phyloP scores from a whole-genome alignment of 805 yeast species.

The Pichia sporocuriosa region DNA sequence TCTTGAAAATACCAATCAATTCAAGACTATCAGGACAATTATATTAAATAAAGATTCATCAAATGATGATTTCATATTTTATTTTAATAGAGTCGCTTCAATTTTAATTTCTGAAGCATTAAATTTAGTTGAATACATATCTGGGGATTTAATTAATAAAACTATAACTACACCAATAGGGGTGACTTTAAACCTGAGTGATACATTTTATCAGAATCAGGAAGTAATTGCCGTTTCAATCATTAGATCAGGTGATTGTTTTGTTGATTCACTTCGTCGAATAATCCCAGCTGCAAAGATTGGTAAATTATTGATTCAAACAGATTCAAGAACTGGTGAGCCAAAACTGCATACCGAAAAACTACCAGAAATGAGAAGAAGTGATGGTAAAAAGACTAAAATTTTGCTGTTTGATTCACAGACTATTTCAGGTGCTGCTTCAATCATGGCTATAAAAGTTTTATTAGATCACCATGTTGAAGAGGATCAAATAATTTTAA shows the following conservation, averaged over 20 bases:
- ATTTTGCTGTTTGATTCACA: constrained; percentile 81
- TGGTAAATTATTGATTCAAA: constrained; percentile 82
- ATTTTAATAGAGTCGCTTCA: constrained; percentile 76
- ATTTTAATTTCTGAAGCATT: constrained; percentile 63
- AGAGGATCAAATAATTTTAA: constrained; percentile 55
- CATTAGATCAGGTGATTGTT: constrained; percentile 89
- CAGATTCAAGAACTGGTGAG: constrained; percentile 86
- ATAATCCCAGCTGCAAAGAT: constrained; percentile 71
- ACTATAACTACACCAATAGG: constrained; percentile 38
- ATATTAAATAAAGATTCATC: constrained; percentile 48
- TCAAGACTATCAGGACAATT: constrained; percentile 64
- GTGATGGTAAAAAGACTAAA: constrained; percentile 25
- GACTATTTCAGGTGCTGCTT: constrained; percentile 85
- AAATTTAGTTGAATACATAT: constrained; percentile 43
- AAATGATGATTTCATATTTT: constrained; percentile 77
- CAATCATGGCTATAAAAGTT: constrained; percentile 89
- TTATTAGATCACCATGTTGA: constrained; percentile 71
- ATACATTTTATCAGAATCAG: constrained; percentile 33
- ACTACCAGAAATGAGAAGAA: constrained; percentile 40
- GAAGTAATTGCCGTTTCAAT: constrained; percentile 68
- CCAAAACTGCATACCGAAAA: constrained; percentile 84
- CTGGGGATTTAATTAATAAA: constrained; percentile 7
- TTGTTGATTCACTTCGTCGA: constrained; percentile 68
- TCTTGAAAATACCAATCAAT: constrained; percentile 55
- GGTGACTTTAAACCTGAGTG: constrained; percentile 13